Evolutionary conservation across 768 basidiomycete species (phyloP), one percentile per base, ranked within the genome.

Genomic region (Suillus discolor): DNA sequence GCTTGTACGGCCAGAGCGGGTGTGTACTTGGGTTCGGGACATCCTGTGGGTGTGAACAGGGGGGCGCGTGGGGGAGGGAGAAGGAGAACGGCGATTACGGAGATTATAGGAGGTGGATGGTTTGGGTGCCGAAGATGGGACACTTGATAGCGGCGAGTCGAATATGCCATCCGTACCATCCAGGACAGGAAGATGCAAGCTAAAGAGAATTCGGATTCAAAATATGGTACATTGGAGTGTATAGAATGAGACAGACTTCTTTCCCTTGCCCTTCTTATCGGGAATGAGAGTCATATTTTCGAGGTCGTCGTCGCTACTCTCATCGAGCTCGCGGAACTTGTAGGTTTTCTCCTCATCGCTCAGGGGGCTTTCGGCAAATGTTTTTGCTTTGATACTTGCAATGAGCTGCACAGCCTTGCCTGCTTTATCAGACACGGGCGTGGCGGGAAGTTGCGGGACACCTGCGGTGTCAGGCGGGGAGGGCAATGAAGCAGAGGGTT

Each of bases 341-440:
- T 77, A 73, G 6, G 72, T 73, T 5, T 66, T 72, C 42, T 72
- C 73, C 12, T 87, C 84, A 3, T 83, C 81, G 70, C 82, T 86
- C n/a, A 79, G 81, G 31, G 75, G 69, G 8, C 67, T 79, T 25
- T 77, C 79, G n/a, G 85, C 86, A 57, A 79, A 82, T 6, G 86
- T 89, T 67, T 79, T 82, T n/a, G 84, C 87, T 76, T 84, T 90
- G 67, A 92, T 90, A 42, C 85, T 79, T 8, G 84, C 87, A 55
- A 92, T 87, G 38, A 91, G 79, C 69, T 81, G 79, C 18, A 83
- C 83, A 3, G 90, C 80, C 73, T 87, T 90, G 44, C 72, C 59
- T 61, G 77, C 73, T 0, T 71, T 59, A 62, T 79, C 74, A 7
- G 81, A 67, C 4, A 77, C 68, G 1, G 79, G 80, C 0, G 77